Base-by-base conservation (phyloP, 257 asterid species). In the Rubia yunnanensis region DNA sequence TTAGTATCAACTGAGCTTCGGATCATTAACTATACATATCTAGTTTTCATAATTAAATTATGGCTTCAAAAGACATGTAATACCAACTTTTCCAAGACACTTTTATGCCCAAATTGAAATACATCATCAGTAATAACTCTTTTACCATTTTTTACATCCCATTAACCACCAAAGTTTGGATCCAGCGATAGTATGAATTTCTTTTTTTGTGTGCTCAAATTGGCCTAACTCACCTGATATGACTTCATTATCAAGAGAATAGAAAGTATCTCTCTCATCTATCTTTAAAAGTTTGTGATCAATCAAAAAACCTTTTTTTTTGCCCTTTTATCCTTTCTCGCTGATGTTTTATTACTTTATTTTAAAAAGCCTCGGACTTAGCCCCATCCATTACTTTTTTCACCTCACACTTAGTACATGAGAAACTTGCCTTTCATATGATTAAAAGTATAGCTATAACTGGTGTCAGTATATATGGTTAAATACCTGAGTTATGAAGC, bases 401-500 rank as follows among this genome's bases (percentile, higher is more conserved):
- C 23, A 52, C 58, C 58, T 46, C 52, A 46, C 23, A 5, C 8
- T 49, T 49, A 49, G 55, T 30, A 10, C 59, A 20, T 23, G 1
- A 53, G 59, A 20, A 53, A 24, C 59, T 53, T 7, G 15, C 59
- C 31, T 23, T 49, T 20, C 10, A 23, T 10, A 22, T 53, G 31
- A 4, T 22, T 24, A 49, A 54, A 22, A 57, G 10, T n/a, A 62
- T 5, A 27, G 60, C 48, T 46, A 67, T 1, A 38, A 20, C 41
- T 59, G 69, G 70, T 14, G 63, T 38, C 64, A 34, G n/a, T n/a
- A 56, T 54, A 63, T 46, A 67, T 39, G 68, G 39, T 27, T 35
- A 72, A 70, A 73, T 71, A 92, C 99, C 97, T 92, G 99, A 77
- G 99, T 82, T 53, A 94, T 77, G 77, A 94, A 94, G 83, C 99